Base-by-base conservation (phyloP, 805 yeast species). In the Candida pseudoglaebosa region DNA sequence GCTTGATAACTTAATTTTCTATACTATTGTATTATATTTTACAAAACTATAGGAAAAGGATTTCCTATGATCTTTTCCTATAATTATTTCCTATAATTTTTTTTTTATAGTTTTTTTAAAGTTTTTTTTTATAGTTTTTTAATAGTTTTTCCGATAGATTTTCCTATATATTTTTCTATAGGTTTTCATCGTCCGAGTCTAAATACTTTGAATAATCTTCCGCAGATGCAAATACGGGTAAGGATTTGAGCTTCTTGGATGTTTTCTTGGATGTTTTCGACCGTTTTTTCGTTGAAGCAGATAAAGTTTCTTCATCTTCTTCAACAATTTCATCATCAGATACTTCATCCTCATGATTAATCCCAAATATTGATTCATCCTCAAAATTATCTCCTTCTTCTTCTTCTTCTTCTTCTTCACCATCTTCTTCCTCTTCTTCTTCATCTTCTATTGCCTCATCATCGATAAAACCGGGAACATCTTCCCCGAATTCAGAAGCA, bases 221-320 rank as follows among this genome's bases (percentile, higher is more conserved):
- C 7, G 81, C 95, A 33, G 89, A 81, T 1, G 96, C 97, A 66
- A 88, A 90, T 15, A 80, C 71, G 16, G 97, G 97, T 43, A 90
- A 67, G 34, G 73, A 78, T 53, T 76, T 80, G 52, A 84, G 65
- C 55, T 70, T 78, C 67, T 75, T 79, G 14, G 70, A 49, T 46
- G 65, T 68, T 44, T 52, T 52, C 52, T 18, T 38, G 41, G 12
- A 22, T 14, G 54, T 47, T 42, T 49, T 54, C 18, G 47, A 43
- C 39, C 55, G 53, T 39, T 47, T 59, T 41, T 36, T 52, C 8
- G 26, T 8, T 22, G 26, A 22, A 22, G 26, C 26, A 28, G 22
- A 40, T 47, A 21, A 38, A 54, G 46, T 54, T 19, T 57, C 64
- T 36, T 59, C 67, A 26, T 57, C 73, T 34, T 38, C 45, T 4